These are phyloP conservation scores for Rhizopogon rudus DNA, from an alignment of 768 basidiomycete genomes.

Conservation along the genomic window DNA sequence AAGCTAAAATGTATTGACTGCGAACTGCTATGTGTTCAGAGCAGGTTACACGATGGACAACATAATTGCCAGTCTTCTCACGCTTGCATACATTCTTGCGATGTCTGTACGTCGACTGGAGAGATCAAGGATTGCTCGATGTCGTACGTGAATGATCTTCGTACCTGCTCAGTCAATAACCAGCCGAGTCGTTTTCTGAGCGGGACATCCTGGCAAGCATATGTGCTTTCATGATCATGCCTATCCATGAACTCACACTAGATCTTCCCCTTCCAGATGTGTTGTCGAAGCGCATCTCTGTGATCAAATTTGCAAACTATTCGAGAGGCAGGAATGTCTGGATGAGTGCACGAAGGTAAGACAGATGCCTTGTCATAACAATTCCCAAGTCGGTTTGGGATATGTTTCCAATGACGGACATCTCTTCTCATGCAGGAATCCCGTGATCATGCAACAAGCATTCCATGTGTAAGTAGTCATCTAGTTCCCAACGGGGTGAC, in stretches of 20 bases:
- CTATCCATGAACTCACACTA: not conserved
- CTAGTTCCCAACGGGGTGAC: not conserved
- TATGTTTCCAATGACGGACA: constrained; percentile 57
- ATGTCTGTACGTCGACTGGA: constrained; percentile 32
- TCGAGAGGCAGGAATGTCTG: constrained; percentile 46
- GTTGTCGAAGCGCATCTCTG: constrained; percentile 47
- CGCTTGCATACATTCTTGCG: constrained; percentile 38
- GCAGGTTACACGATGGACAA: constrained; percentile 36
- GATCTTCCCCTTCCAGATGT: constrained; percentile 35
- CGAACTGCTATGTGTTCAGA: constrained; percentile 42
- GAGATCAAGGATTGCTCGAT: constrained; percentile 37
- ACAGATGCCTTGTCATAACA: constrained; percentile 8
- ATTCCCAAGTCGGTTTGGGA: constrained; percentile 28
- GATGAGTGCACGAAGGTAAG: constrained; percentile 48
- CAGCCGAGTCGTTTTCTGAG: constrained; percentile 35
- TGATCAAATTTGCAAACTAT: constrained; percentile 43
- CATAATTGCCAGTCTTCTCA: constrained; percentile 53
- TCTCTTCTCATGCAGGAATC: constrained; percentile 48
- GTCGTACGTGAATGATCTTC: constrained; percentile 31
- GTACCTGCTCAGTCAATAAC: not conserved
- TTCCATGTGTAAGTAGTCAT: constrained; percentile 50
- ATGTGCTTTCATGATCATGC: constrained; percentile 29
- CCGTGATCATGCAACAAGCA: constrained; percentile 44
- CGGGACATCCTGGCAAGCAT: constrained; percentile 53
- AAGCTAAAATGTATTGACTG: constrained; percentile 45